phyloP scores from a whole-genome alignment of 2,329 filamentous ascomycete species.

The Botrytis medusae region DNA sequence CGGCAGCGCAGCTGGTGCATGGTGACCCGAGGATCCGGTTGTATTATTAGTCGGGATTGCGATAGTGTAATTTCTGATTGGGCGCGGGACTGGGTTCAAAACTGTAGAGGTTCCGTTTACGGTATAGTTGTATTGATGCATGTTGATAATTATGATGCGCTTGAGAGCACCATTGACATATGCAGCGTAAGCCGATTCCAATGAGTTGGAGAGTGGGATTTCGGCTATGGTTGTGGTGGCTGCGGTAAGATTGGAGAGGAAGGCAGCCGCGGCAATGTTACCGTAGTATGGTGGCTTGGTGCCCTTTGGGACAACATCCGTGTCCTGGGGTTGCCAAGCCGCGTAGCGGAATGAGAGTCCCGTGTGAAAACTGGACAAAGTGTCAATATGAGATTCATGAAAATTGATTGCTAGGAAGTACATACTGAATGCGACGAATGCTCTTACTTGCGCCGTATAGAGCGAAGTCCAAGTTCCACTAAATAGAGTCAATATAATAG shows the following conservation, averaged over 20 bases:
- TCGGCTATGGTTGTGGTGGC: constrained; percentile 48
- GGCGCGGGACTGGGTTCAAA: constrained; percentile 39
- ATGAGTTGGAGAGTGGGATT: constrained; percentile 43
- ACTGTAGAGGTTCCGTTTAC: constrained; percentile 42
- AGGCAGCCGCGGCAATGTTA: constrained; percentile 57
- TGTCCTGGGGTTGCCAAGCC: constrained; percentile 59
- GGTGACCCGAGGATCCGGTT: neutral
- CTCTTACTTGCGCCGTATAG: constrained; percentile 56
- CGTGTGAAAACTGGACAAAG: constrained; percentile 53
- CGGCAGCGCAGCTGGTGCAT: constrained; percentile 24
- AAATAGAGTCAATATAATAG: neutral
- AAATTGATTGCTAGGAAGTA: neutral
- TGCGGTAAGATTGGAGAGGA: constrained; percentile 48
- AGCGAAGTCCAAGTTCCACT: constrained; percentile 62
- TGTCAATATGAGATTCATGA: neutral
- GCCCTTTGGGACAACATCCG: constrained; percentile 49
- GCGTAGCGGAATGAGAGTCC: constrained; percentile 63
- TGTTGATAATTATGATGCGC: constrained; percentile 56
- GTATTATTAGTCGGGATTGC: constrained; percentile 34
- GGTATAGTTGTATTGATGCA: constrained; percentile 60
- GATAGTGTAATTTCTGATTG: constrained; percentile 46
- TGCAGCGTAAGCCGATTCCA: constrained; percentile 56
- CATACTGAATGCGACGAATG: constrained; percentile 53
- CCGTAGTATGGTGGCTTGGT: constrained; percentile 67
- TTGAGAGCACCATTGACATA: constrained; percentile 48